phyloP scores from a whole-genome alignment of 805 yeast species.

The Pichia scutulata region DNA sequence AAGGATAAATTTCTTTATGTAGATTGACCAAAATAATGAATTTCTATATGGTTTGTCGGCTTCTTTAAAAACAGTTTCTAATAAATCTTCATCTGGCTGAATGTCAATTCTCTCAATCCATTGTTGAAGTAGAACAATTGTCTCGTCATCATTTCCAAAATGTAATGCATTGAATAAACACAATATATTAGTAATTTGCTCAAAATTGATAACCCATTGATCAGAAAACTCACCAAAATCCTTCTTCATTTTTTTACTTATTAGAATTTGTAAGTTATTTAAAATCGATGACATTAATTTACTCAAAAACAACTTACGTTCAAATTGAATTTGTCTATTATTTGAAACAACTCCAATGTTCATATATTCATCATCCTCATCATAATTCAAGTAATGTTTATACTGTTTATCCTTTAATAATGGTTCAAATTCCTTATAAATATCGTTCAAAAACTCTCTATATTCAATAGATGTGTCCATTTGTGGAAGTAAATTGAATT shows the following conservation, averaged over 20 bases:
- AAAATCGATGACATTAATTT: slow-evolving; percentile 19
- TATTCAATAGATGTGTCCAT: slow-evolving; percentile 36
- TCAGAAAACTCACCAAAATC: slow-evolving; percentile 14
- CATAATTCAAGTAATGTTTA: slow-evolving; percentile 21
- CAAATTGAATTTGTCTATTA: slow-evolving; percentile 29
- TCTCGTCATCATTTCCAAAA: slow-evolving; percentile 35
- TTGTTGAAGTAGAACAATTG: slow-evolving; percentile 38
- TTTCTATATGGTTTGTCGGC: slow-evolving; percentile 39
- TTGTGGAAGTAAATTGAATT: slow-evolving; percentile 30
- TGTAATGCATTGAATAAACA: slow-evolving; percentile 50
- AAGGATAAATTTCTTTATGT: slow-evolving; percentile 45
- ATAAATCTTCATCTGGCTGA: slow-evolving; percentile 47
- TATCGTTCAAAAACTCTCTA: slow-evolving; percentile 37
- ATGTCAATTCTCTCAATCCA: slow-evolving; percentile 72
- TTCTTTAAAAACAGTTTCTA: slow-evolving; percentile 36
- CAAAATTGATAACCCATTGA: slow-evolving; percentile 24
- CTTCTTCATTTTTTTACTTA: slow-evolving; percentile 21
- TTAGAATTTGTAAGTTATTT: slow-evolving; percentile 26
- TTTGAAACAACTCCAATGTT: slow-evolving; percentile 25
- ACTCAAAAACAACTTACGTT: slow-evolving; percentile 32
- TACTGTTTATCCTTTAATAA: slow-evolving; percentile 37
- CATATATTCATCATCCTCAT: slow-evolving; percentile 19
- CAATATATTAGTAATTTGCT: slow-evolving; percentile 42
- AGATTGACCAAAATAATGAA: slow-evolving; percentile 54
- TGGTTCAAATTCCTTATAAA: slow-evolving; percentile 47